Evolutionary conservation across 192 early-diverging fungal species (phyloP), one percentile per base, ranked within the genome.

Genomic region (Haplosporangium gracile): DNA sequence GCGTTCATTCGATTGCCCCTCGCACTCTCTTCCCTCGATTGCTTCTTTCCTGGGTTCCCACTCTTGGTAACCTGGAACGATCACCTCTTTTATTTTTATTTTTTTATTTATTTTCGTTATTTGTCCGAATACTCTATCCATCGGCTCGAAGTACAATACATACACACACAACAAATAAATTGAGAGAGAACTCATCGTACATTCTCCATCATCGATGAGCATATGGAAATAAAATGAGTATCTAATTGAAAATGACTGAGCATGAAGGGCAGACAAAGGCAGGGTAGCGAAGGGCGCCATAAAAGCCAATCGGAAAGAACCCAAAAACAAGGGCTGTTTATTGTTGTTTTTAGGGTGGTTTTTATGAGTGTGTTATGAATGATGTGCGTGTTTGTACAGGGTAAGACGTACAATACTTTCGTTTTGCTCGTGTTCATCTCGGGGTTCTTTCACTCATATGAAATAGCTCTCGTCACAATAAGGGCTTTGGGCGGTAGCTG

Each of bases 371-470:
- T 51, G 49, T 20, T 22, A 51, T 51, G 26, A 34, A 9, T 4
- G 60, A 65, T 65, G 26, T 65, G 47, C 26, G 29, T 65, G 60
- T 65, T 65, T 65, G 60, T 65, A 65, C 60, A 65, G 60, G 29
- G 60, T 65, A 32, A 32, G 60, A 65, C 60, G 60, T 65, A 65
- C 15, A 45, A 15, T 53, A 10, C 5, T 43, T 51, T 18, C 49
- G 49, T 51, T 51, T 51, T 22, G 49, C 49, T 51, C 18, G 49
- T 22, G 20, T 51, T 51, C 49, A 45, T 45, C 43, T 45, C 43
- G 43, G 13, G 11, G 2, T 45, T 45, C 43, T 45, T 45, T 45
- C 11, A 43, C 11, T 45, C 18, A 65, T 29, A 65, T 65, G 60
- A 15, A 29, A 65, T 32, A 65, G 60, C 60, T 65, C 60, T 65